phyloP scores from a whole-genome alignment of 179 eudicot species.

The Carnegiea gigantea region DNA sequence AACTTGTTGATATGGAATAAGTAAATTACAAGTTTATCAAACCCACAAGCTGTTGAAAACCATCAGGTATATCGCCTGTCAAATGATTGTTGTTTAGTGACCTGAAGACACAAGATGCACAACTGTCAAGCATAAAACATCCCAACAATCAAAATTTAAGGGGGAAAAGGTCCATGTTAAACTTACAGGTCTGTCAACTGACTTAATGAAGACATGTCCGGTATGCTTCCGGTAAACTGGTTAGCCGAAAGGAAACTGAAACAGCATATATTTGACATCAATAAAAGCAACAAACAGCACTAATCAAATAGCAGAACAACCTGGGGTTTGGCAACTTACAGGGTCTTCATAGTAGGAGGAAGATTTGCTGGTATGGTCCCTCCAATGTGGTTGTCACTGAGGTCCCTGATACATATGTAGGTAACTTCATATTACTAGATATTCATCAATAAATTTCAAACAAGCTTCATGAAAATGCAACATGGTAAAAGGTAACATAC shows the following conservation, averaged over 20 bases:
- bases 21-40: slow-evolving; percentile 72
- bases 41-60: slow-evolving; percentile 57
- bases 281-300: not conserved
- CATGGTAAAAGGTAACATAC: slow-evolving; percentile 40
- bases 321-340: slow-evolving; percentile 49
- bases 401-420: slow-evolving; percentile 51
- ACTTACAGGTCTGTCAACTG: slow-evolving; percentile 79
- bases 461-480: not conserved
- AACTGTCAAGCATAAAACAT: not conserved
- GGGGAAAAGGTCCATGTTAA: slow-evolving; percentile 2
- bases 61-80: slow-evolving; percentile 83
- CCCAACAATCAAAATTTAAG: slow-evolving; percentile 4
- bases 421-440: slow-evolving; percentile 11
- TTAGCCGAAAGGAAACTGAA: slow-evolving; percentile 81
- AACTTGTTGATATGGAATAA: slow-evolving; percentile 2
- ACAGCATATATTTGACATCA: slow-evolving; percentile 19
- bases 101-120: slow-evolving; percentile 43
- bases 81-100: slow-evolving; percentile 69
- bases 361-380: slow-evolving; percentile 87
- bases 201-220: slow-evolving; percentile 66
- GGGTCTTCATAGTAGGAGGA: slow-evolving; percentile 66
- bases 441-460: not conserved
- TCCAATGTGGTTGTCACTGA: slow-evolving; percentile 82
- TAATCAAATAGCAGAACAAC: slow-evolving; percentile 7
- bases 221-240: slow-evolving; percentile 79